Percentiles rank a stretch among this genome's conserved stretches.
Evolutionary conservation across 805 yeast species (phyloP).

Genomic region (Starmerella potacharoeniae): DNA sequence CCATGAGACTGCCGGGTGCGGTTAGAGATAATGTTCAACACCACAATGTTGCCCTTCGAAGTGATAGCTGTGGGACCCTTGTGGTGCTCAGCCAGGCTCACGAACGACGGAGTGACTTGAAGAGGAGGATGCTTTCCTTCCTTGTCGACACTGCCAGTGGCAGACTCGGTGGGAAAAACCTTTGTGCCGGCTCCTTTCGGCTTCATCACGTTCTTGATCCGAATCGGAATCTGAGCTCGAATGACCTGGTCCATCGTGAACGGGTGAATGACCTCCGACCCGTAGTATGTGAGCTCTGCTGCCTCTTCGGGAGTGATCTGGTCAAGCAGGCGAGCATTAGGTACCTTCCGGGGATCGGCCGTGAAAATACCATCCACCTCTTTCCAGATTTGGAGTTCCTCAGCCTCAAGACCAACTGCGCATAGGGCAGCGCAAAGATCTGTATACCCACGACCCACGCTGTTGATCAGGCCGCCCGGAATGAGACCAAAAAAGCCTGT

Average conservation of each 20-base stretch:
- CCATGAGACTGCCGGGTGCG: slow-evolving; percentile 90
- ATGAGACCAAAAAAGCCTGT: slow-evolving; percentile 93
- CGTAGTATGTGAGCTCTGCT: slow-evolving; percentile 93
- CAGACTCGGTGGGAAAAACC: slow-evolving; percentile 62
- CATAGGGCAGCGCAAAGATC: slow-evolving; percentile 94
- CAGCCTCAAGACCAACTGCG: slow-evolving; percentile 86
- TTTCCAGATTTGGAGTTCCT: slow-evolving; percentile 95
- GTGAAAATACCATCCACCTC: slow-evolving; percentile 98
- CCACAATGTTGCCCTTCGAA: slow-evolving; percentile 84
- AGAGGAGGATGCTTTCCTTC: slow-evolving; percentile 1
- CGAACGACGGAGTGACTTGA: slow-evolving; percentile 1
- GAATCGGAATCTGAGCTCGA: slow-evolving; percentile 86
- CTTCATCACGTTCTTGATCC: slow-evolving; percentile 91
- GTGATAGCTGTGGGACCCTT: slow-evolving; percentile 81
- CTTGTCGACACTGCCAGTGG: slow-evolving; percentile 34
- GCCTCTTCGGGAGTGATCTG: slow-evolving; percentile 98
- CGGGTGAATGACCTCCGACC: slow-evolving; percentile 96
- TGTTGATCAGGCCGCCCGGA: slow-evolving; percentile 89
- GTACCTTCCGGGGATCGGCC: slow-evolving; percentile 94
- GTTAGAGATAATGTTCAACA: slow-evolving; percentile 85
- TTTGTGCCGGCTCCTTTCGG: slow-evolving; percentile 90
- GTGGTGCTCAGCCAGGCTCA: slow-evolving; percentile 3
- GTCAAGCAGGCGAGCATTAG: slow-evolving; percentile 69
- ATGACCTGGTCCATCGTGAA: slow-evolving; percentile 99
- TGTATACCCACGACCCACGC: slow-evolving; percentile 96